Evolutionary conservation across 2,329 filamentous ascomycete genomes (phyloP).

Genomic region (Fusarium humuli): DNA sequence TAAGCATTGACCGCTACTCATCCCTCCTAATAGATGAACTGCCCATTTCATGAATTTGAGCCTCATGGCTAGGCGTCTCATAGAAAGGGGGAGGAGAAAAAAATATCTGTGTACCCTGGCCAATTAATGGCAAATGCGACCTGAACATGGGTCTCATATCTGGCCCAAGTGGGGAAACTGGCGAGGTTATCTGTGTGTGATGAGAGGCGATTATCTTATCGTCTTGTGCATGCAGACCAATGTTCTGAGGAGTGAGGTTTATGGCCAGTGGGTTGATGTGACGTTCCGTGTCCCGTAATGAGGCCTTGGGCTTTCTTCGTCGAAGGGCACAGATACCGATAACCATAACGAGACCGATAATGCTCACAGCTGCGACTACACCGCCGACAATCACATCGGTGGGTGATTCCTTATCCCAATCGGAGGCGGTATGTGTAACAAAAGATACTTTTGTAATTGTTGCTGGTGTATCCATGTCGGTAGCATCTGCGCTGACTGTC

Average conservation of each 20-base stretch:
- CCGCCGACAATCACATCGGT: background rate
- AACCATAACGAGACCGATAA: too few species aligned
- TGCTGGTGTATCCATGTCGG: background rate
- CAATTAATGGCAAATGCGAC: background rate
- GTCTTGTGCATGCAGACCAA: background rate
- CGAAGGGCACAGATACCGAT: too few species aligned
- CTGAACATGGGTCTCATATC: background rate
- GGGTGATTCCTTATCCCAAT: background rate
- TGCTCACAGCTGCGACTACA: background rate
- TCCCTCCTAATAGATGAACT: background rate
- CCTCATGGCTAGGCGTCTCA: background rate
- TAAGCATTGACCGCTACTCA: background rate
- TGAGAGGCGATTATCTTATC: background rate
- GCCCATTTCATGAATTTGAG: background rate
- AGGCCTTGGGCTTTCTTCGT: too few species aligned
- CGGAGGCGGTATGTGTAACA: accelerated
- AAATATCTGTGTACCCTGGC: accelerated
- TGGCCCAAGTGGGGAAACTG: background rate
- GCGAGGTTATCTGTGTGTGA: background rate
- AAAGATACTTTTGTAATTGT: background rate
- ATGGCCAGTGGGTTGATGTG: too few species aligned
- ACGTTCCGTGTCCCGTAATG: too few species aligned
- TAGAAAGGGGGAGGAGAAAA: background rate
- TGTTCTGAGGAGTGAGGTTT: too few species aligned
- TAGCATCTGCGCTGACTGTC: background rate